Percentiles rank a stretch among this genome's conserved stretches.
phyloP scores from a whole-genome alignment of 371 early-diverging fungal genomes.

The Actinomucor elegans region DNA sequence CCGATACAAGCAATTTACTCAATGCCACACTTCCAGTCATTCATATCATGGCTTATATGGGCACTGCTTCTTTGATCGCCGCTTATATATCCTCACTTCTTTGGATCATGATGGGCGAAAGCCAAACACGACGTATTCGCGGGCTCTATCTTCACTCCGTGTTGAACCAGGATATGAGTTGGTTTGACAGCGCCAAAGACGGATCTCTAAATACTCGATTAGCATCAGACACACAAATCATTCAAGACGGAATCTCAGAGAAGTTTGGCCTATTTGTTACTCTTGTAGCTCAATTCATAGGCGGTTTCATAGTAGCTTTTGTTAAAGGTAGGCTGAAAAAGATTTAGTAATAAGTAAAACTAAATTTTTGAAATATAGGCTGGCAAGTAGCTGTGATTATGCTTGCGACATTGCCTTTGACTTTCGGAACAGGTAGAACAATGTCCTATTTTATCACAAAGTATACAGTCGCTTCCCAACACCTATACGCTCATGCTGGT shows the following conservation, averaged over 20 bases:
- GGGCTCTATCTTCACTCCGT: conserved; percentile 62
- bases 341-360: not conserved
- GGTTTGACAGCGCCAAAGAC: conserved; percentile 73
- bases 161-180: conserved; percentile 84
- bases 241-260: conserved; percentile 85
- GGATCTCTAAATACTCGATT: conserved; percentile 73
- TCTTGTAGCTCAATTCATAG: conserved; percentile 37
- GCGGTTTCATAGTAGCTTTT: conserved; percentile 54
- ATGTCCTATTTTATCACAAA: conserved; percentile 74
- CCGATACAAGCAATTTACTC: conserved; percentile 7
- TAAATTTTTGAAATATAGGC: not conserved
- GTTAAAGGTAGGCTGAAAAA: conserved; percentile 48
- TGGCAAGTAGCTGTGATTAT: conserved; percentile 83
- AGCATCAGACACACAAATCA: conserved; percentile 69
- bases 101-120: conserved; percentile 39
- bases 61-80: conserved; percentile 31
- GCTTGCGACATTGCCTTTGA: conserved; percentile 63
- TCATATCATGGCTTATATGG: conserved; percentile 42
- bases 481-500: conserved; percentile 44
- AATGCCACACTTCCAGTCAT: conserved; percentile 26
- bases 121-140: conserved; percentile 38
- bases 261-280: conserved; percentile 75
- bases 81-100: conserved; percentile 34
- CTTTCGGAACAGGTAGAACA: conserved; percentile 46
- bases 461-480: conserved; percentile 33